Evolutionary conservation across 176 grass and related monocot species (phyloP), one percentile per base, ranked within the genome.

Genomic region (Alopecurus myosuroides): DNA sequence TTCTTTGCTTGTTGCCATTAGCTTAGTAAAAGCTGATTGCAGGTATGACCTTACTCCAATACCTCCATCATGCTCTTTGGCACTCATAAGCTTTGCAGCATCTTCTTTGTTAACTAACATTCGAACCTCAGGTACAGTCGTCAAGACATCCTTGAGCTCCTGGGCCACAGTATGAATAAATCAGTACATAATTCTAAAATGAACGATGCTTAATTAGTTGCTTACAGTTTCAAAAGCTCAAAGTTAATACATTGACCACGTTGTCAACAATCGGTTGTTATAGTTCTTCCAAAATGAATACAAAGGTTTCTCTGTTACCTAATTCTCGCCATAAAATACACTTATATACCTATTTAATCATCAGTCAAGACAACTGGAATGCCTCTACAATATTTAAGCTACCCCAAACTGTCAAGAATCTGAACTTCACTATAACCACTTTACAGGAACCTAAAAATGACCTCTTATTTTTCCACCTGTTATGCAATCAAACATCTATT

Each of bases 121-220:
- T 63, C 19, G 78, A 85, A 98, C 83, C 70, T 98, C 95, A 40
- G 93, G 95, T 36, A 98, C 91, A 77, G 86, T 85, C 50, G 51
- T 86, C 69, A 98, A 83, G 17, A 95, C 95, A 85, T 98, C 83
- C 70, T 95, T 86, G 42, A 98, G 82, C 77, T 98, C 95, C 95
- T 98, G 82, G 50, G 57, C 66, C 28, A 50, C 35, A 19, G 62
- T 62, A 94, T 36, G 33, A 70, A 81, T 37, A 82, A 74, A 19
- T 86, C 35, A 83, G 11, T 56, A 29, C 22, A 45, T 55, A 13
- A 35, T 74, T 77, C 30, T 52, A 67, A 67, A 51, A 72, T 14
- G 22, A 77, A 15, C 6, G 15, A 65, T 29, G 44, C 13, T 30
- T 74, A 74, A 19, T 30, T 74, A 74, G 42, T 48, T 74, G 12